phyloP scores from a whole-genome alignment of 495 filamentous ascomycete species.

The Hypoxylon intermedium region DNA sequence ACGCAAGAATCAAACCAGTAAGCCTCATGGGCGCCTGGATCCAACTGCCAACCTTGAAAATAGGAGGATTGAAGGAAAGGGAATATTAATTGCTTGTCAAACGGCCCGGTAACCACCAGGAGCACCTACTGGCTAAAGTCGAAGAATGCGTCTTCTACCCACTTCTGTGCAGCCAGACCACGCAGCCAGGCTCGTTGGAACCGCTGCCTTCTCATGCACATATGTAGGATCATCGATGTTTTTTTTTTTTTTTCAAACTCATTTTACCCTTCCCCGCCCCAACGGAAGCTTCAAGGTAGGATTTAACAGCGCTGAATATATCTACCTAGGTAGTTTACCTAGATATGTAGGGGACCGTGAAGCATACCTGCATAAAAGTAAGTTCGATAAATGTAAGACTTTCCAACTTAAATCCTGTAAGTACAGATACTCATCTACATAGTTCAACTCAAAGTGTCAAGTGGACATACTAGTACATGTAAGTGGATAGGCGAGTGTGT shows the following conservation, averaged over 20 bases:
- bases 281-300: slow-evolving; percentile 1
- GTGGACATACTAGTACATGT: slow-evolving; percentile 5
- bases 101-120: slow-evolving; percentile 32
- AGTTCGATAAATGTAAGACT: too few species aligned
- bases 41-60: slow-evolving; percentile 6
- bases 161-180: slow-evolving; percentile 24
- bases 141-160: slow-evolving; percentile 25
- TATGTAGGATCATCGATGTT: background rate
- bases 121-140: slow-evolving; percentile 34
- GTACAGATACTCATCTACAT: too few species aligned
- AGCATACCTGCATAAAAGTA: too few species aligned
- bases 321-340: too few species aligned
- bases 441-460: too few species aligned
- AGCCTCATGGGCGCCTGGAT: background rate
- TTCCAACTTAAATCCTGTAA: too few species aligned
- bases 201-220: slow-evolving; percentile 7
- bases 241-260: background rate
- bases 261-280: slow-evolving; percentile 16
- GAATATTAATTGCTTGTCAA: slow-evolving; percentile 31
- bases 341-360: too few species aligned
- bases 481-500: background rate
- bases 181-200: slow-evolving; percentile 8
- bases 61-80: background rate
- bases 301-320: too few species aligned
- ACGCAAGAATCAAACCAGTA: slow-evolving; percentile 5